phyloP scores from a whole-genome alignment of 371 early-diverging fungal genomes.

The Syncephalastrum sp. region DNA sequence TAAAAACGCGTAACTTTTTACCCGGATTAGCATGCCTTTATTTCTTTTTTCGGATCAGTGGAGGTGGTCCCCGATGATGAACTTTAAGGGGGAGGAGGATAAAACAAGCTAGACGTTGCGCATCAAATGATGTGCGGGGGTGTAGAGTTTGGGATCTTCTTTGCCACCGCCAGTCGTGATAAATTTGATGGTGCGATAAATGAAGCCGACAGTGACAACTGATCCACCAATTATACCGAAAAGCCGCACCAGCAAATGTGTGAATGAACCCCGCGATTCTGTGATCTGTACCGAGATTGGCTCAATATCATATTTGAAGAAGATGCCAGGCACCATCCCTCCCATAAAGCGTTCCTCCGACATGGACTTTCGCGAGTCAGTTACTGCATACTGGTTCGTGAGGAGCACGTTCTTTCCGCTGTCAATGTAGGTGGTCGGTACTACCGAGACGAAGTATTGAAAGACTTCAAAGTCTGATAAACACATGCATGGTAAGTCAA shows the following conservation, averaged over 20 bases:
- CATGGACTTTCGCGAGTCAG: conserved; percentile 62
- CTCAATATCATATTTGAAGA: conserved; percentile 91
- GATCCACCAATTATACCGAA: conserved; percentile 90
- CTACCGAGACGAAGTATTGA: conserved; percentile 81
- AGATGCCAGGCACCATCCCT: conserved; percentile 58
- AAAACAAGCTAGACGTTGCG: conserved; percentile 23
- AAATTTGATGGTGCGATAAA: conserved; percentile 40
- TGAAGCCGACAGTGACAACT: conserved; percentile 62
- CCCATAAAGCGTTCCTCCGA: conserved; percentile 31
- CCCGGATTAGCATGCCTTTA: conserved; percentile 1
- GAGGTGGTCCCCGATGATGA: too few relatives aligned
- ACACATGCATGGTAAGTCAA: neutral
- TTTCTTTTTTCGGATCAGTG: neutral
- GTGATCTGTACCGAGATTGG: conserved; percentile 82
- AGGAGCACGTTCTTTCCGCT: conserved; percentile 47
- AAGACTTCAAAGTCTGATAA: conserved; percentile 67
- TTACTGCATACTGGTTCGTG: conserved; percentile 94
- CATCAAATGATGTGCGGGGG: conserved; percentile 36
- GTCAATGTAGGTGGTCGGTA: conserved; percentile 83
- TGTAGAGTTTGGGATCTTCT: conserved; percentile 41
- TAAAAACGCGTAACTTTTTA: conserved; percentile 3
- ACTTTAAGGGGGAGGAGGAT: neutral
- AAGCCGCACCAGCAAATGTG: conserved; percentile 79
- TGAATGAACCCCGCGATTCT: conserved; percentile 60
- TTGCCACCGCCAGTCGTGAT: conserved; percentile 35